These are phyloP conservation scores for Phialocephala subalpina DNA, from an alignment of 2,329 filamentous ascomycete genomes.

Conservation along the genomic window DNA sequence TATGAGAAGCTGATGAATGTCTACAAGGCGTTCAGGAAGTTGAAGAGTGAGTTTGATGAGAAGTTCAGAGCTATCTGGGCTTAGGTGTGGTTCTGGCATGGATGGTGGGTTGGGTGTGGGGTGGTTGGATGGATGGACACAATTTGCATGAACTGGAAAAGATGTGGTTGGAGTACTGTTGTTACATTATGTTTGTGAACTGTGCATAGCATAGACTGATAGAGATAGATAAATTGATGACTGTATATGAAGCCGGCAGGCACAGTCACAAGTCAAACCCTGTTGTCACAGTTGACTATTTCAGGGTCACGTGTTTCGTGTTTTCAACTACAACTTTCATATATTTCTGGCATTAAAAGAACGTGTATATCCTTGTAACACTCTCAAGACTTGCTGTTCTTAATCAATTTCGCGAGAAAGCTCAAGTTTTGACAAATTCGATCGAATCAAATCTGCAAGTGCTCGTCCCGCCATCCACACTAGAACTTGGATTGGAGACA, in stretches of 20 bases:
- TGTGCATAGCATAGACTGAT: slow-evolving; percentile 3
- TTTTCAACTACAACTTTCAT: no score
- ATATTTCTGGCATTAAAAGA: no score
- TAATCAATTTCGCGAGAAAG: no score
- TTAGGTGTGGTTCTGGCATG: slow-evolving; percentile 22
- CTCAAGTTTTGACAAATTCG: no score
- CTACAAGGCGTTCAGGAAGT: slow-evolving; percentile 62
- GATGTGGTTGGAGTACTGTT: background rate
- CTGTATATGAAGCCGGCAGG: background rate
- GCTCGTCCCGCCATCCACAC: no score
- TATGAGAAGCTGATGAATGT: slow-evolving; percentile 61
- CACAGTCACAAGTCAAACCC: no score
- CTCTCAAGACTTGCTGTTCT: no score
- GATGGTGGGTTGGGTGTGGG: background rate
- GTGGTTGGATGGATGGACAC: background rate
- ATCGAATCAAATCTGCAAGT: no score
- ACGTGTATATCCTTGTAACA: no score
- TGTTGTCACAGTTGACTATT: no score
- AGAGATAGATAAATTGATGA: slow-evolving; percentile 8
- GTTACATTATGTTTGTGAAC: background rate
- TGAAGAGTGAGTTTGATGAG: slow-evolving; percentile 67
- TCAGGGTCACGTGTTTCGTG: no score
- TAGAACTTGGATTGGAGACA: no score
- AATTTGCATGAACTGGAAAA: background rate
- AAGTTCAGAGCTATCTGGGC: slow-evolving; percentile 58